Evolutionary conservation across 2,329 filamentous ascomycete genomes (phyloP), one percentile per base, ranked within the genome.

Genomic region (Cadophora luteo-olivacea): DNA sequence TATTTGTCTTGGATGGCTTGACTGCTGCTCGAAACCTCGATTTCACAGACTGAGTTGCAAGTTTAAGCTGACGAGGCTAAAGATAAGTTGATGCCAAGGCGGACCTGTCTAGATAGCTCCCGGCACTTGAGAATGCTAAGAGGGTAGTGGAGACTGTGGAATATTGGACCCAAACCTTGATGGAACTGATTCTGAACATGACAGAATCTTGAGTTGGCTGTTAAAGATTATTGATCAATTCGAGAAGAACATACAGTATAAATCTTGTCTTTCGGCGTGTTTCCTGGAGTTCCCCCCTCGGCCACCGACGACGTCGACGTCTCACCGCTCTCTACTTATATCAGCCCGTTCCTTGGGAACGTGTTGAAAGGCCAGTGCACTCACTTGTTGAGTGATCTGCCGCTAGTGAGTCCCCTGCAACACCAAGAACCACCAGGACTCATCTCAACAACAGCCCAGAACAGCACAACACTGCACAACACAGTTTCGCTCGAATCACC

Each of bases 391-490:
- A 60, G 57, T 22, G 55, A 51, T 63, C 32, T 52, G 61, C 41
- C 61, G 61, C 61, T 63, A 63, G n/a, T 14, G 51, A 64, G 61
- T 64, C 49, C 61, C 61, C 61, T 64, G 61, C 24, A 64, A 19
- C 60, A 36, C 49, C 49, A n/a, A 45, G 61, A 64, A 64, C 16
- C 41, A 41, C 36, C 61, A n/a, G 33, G 32, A 29, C 24, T 33
- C 61, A 64, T 64, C 61, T 54, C 61, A 64, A 52, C 61, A 63
- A 63, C 61, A 48, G 24, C 24, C 60, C 38, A 51, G 32, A 48
- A 48, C 41, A 48, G 41, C 41, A 48, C 41, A 48, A 48, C 41
- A 48, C 41, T 19, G 16, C 41, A 64, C 48, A 54, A 11, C 48
- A 57, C 36, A 25, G 32, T 36, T 45, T 41, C n/a, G 11, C 48